Conservation (phyloP, 768 basidiomycete genomes). For the Macrolepiota fuliginosa region DNA sequence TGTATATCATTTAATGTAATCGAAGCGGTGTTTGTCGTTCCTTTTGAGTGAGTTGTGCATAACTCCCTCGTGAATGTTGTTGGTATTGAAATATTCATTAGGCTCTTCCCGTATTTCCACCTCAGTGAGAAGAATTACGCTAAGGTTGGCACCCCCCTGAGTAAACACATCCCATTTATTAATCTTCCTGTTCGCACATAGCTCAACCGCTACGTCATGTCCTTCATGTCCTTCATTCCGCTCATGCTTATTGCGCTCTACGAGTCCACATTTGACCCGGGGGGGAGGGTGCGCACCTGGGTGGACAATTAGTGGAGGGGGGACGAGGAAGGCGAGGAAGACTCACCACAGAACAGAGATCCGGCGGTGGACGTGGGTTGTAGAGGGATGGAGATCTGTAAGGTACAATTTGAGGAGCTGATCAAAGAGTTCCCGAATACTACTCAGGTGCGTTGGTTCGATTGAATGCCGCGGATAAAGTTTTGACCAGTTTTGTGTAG, state of each 20-base stretch:
- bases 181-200: slow-evolving; percentile 22
- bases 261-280: slow-evolving; percentile 56
- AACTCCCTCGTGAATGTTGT: not conserved
- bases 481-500: slow-evolving; percentile 26
- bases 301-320: slow-evolving; percentile 65
- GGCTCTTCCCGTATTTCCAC: slow-evolving; percentile 35
- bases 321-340: slow-evolving; percentile 56
- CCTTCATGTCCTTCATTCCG: slow-evolving; percentile 76
- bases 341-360: slow-evolving; percentile 51
- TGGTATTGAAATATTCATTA: slow-evolving; percentile 25
- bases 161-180: not conserved
- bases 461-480: not conserved
- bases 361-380: slow-evolving; percentile 58
- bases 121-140: slow-evolving; percentile 57
- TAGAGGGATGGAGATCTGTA: slow-evolving; percentile 63
- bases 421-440: slow-evolving; percentile 74
- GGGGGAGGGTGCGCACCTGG: slow-evolving; percentile 49
- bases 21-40: slow-evolving; percentile 77
- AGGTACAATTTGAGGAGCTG: slow-evolving; percentile 66
- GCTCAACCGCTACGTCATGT: slow-evolving; percentile 82
- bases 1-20: slow-evolving; percentile 93
- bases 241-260: slow-evolving; percentile 70
- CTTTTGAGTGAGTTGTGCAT: slow-evolving; percentile 70
- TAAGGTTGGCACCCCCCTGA: slow-evolving; percentile 32
- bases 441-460: slow-evolving; percentile 46